Conservation (phyloP, 768 basidiomycete genomes). For the Crepidotus variabilis region DNA sequence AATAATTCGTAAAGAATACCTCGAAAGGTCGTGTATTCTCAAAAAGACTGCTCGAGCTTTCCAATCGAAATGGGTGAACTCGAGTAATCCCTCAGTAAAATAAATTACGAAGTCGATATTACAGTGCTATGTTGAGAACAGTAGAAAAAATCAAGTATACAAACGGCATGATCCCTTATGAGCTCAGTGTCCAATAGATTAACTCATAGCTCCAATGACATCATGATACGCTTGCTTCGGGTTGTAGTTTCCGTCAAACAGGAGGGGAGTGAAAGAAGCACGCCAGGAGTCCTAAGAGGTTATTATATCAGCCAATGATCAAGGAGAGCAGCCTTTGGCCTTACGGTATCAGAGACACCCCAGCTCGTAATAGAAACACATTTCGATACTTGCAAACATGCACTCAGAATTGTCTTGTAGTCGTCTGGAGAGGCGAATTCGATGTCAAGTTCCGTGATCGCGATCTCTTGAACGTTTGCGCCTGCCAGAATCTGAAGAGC, state of each 20-base stretch:
- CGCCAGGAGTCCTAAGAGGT: conserved; percentile 49
- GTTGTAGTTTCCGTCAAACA: conserved; percentile 43
- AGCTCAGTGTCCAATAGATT: too few relatives aligned
- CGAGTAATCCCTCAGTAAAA: too few relatives aligned
- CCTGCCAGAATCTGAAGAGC: conserved; percentile 42
- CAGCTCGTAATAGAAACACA: conserved; percentile 47
- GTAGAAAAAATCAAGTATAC: too few relatives aligned
- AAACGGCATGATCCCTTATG: too few relatives aligned
- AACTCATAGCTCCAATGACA: too few relatives aligned
- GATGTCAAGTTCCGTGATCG: conserved; percentile 46
- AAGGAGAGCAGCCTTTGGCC: conserved; percentile 7
- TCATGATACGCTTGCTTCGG: conserved; percentile 39
- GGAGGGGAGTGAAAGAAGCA: conserved; percentile 34
- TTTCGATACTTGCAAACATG: conserved; percentile 35
- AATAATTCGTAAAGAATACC: too few relatives aligned
- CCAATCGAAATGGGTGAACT: too few relatives aligned
- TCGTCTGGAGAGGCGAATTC: conserved; percentile 32
- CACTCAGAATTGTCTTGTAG: conserved; percentile 41
- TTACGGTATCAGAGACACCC: conserved; percentile 43
- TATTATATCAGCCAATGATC: background rate
- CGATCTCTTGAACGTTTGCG: conserved; percentile 35
- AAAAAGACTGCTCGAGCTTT: too few relatives aligned
- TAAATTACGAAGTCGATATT: too few relatives aligned
- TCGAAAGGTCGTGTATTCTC: too few relatives aligned
- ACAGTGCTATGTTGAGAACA: too few relatives aligned